A percentile compares a stretch with the other conserved stretches of the same genome.
Conservation (phyloP, 371 early-diverging fungal species). For the Massospora cicadina region DNA sequence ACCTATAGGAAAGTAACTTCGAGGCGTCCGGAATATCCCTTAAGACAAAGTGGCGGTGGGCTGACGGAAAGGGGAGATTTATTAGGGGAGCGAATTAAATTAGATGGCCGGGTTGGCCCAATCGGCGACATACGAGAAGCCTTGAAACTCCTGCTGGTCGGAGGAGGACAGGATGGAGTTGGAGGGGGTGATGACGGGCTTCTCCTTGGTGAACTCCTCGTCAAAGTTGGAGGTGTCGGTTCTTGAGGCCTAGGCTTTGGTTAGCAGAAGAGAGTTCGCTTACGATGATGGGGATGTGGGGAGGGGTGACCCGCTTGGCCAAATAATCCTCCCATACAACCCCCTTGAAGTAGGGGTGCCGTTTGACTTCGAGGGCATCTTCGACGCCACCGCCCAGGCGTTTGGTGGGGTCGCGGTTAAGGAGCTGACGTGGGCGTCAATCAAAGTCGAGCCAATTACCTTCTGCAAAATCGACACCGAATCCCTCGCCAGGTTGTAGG, state of each 20-base stretch:
- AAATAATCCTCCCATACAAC: slow-evolving; percentile 86
- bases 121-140: slow-evolving; percentile 80
- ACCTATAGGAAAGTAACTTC: no score
- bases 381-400: slow-evolving; percentile 65
- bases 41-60: no score
- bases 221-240: slow-evolving; percentile 92
- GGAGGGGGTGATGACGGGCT: slow-evolving; percentile 69
- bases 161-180: slow-evolving; percentile 16
- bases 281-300: slow-evolving; percentile 69
- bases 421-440: slow-evolving; percentile 23
- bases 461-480: slow-evolving; percentile 71
- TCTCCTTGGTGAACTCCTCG: slow-evolving; percentile 79
- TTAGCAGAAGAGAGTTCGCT: slow-evolving; percentile 2
- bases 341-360: slow-evolving; percentile 86
- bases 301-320: slow-evolving; percentile 61
- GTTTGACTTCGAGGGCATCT: slow-evolving; percentile 77
- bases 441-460: slow-evolving; percentile 19
- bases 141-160: slow-evolving; percentile 81
- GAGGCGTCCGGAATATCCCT: no score
- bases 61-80: no score
- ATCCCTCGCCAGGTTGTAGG: slow-evolving; percentile 72
- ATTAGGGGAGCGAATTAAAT: background rate
- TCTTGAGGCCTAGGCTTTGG: slow-evolving; percentile 27
- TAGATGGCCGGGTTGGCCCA: slow-evolving; percentile 33
- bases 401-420: slow-evolving; percentile 66